Percentiles rank a stretch among this genome's conserved stretches.
These are phyloP conservation scores for Hortiboletus flavorubellus DNA, from an alignment of 768 basidiomycete genomes.

Conservation along the genomic window DNA sequence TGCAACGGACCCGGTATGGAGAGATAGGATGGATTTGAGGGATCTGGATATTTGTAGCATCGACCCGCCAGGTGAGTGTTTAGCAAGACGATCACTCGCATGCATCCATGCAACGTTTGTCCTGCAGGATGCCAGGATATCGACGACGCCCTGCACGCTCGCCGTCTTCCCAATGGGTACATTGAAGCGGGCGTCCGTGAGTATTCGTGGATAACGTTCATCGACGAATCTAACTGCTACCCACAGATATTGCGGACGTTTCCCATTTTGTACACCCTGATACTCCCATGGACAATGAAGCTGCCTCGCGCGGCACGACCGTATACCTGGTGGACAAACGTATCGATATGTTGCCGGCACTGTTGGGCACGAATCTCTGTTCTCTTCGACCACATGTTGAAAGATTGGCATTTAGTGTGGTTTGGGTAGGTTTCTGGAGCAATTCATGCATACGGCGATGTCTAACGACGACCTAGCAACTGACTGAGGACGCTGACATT, in stretches of 20 bases:
- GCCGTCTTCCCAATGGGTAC: slow-evolving; percentile 83
- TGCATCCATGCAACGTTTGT: background rate
- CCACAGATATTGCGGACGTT: slow-evolving; percentile 93
- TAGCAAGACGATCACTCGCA: slow-evolving; percentile 2
- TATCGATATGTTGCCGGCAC: slow-evolving; percentile 94
- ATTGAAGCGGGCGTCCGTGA: slow-evolving; percentile 97
- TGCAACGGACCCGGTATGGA: slow-evolving; percentile 56
- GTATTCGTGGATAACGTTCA: slow-evolving; percentile 34
- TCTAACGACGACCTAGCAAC: slow-evolving; percentile 54
- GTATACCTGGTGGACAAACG: slow-evolving; percentile 98
- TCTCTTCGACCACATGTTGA: slow-evolving; percentile 91
- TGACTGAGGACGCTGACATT: slow-evolving; percentile 85
- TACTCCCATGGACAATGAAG: slow-evolving; percentile 95
- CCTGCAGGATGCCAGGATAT: slow-evolving; percentile 90
- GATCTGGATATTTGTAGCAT: slow-evolving; percentile 90
- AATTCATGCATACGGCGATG: background rate
- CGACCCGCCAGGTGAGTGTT: slow-evolving; percentile 78
- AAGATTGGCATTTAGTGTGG: slow-evolving; percentile 89
- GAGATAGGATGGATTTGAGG: slow-evolving; percentile 82
- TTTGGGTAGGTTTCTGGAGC: slow-evolving; percentile 67
- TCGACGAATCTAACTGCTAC: background rate
- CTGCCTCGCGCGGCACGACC: slow-evolving; percentile 92
- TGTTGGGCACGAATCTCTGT: slow-evolving; percentile 95
- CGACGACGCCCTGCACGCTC: slow-evolving; percentile 94
- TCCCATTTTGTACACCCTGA: slow-evolving; percentile 93